Base-by-base conservation (phyloP, 768 basidiomycete species). In the Termitomyces sp. region DNA sequence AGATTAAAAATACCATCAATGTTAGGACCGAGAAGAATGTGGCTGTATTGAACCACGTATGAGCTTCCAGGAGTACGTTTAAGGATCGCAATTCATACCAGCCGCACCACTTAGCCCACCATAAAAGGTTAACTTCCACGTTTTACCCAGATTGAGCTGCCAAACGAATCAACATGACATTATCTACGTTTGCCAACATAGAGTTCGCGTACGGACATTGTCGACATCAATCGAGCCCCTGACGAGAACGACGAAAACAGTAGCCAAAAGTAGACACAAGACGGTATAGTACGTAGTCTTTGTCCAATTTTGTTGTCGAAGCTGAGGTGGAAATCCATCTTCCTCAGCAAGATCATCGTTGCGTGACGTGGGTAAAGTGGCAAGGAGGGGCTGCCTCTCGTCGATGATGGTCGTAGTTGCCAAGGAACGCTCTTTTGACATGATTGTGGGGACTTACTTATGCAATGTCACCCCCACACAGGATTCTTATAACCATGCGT, bases 11-110 rank as follows among this genome's bases (percentile, higher is more conserved):
- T 61, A 77, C 80, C 94, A 96, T 96, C 57, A 96, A 80, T 0
- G 86, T 84, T 48, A 97, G 69, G 13, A 98, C 96, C 68, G 98
- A 96, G 5, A 98, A 75, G 3, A 98, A 82, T 94, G 97, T 98
- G 0, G 95, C 95, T 82, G 50, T 48, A n/a, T 49, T 53, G 34
- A 22, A 37, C 56, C 56, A n/a, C n/a, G 4, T 29, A 2, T 51
- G 50, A 57, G 27, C 59, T 36, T 12, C 22, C 2, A 43, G 27
- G 29, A 10, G 43, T 46, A 61, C 24, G 43, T 20, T 31, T 4
- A 6, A 13, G 29, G 7, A 26, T 5, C 20, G 12, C 37, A 49
- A 10, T 4, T 57, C 73, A 53, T 59, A 87, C 88, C 88, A 60
- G 88, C 88, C 13, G 93, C 92, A 46, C 94, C 95, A 61, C 88